Conservation (phyloP, 1,284 basidiomycete genomes). For the Ceratobasidium sp. region DNA sequence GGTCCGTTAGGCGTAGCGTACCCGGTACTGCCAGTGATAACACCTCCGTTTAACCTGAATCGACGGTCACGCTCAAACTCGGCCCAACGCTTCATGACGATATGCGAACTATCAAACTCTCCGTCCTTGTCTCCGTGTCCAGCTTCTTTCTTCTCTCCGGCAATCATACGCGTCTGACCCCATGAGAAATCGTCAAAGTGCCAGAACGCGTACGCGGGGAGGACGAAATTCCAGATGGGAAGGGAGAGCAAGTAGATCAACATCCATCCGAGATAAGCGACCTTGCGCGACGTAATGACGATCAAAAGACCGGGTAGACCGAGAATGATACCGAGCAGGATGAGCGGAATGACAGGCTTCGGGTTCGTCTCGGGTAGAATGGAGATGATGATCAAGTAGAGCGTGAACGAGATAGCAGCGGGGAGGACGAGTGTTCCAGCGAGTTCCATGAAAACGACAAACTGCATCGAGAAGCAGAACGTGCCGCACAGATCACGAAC, state of each 20-base stretch:
- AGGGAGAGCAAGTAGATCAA: constrained; percentile 92
- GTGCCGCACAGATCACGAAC: constrained; percentile 96
- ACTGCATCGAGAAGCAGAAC: constrained; percentile 98
- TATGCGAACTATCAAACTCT: constrained; percentile 95
- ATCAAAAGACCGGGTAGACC: constrained; percentile 97
- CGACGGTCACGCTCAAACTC: constrained; percentile 97
- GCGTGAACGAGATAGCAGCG: constrained; percentile 96
- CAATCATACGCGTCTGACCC: constrained; percentile 94
- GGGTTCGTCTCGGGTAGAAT: constrained; percentile 77
- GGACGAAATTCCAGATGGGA: constrained; percentile 95
- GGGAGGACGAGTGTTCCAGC: constrained; percentile 96
- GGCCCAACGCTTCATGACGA: constrained; percentile 99
- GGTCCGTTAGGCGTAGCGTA: constrained; percentile 72
- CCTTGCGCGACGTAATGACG: constrained; percentile 92
- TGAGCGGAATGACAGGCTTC: constrained; percentile 84
- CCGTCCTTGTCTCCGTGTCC: constrained; percentile 92
- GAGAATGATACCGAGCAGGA: constrained; percentile 92
- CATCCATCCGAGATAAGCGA: constrained; percentile 98
- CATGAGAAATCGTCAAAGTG: constrained; percentile 99
- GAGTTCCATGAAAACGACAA: constrained; percentile 98
- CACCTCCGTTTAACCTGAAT: constrained; percentile 74
- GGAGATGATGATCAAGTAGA: constrained; percentile 90
- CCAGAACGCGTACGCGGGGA: constrained; percentile 97
- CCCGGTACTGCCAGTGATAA: constrained; percentile 46
- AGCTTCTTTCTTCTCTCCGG: constrained; percentile 76